These are phyloP conservation scores for Earliella scabrosa DNA, from an alignment of 1,284 basidiomycete genomes.

Conservation along the genomic window DNA sequence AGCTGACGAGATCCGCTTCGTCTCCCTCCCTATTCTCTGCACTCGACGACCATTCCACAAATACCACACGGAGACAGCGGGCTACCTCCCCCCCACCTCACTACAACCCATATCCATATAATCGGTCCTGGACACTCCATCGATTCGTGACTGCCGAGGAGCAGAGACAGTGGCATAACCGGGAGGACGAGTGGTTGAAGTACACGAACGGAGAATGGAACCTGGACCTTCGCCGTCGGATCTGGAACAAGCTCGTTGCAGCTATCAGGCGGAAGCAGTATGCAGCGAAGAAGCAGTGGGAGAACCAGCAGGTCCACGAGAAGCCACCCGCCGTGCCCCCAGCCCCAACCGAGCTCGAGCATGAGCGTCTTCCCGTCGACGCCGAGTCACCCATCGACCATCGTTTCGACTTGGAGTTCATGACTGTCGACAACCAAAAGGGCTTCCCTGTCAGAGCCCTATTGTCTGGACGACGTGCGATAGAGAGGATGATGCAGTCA, in stretches of 20 bases:
- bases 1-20: no score
- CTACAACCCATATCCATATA: constrained; percentile 24
- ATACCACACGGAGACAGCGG: no score
- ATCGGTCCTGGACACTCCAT: constrained; percentile 2
- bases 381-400: neutral
- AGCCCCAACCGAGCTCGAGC: neutral
- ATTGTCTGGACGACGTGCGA: constrained; percentile 10
- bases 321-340: neutral
- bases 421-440: constrained; percentile 3
- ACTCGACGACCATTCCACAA: no score
- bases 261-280: constrained; percentile 1
- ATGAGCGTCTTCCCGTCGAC: neutral
- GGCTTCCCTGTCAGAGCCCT: constrained; percentile 17
- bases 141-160: neutral
- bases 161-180: constrained; percentile 2
- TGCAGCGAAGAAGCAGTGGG: constrained; percentile 1
- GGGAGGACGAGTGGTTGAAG: constrained; percentile 13
- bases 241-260: neutral
- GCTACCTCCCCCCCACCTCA: no score
- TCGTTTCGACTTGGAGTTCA: constrained; percentile 7
- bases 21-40: no score
- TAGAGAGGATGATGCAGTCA: constrained; percentile 7
- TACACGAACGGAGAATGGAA: neutral
- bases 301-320: constrained; percentile 10
- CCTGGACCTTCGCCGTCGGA: neutral